These are phyloP conservation scores for Barnettozyma vustinii DNA, from an alignment of 805 yeast genomes.

Conservation along the genomic window DNA sequence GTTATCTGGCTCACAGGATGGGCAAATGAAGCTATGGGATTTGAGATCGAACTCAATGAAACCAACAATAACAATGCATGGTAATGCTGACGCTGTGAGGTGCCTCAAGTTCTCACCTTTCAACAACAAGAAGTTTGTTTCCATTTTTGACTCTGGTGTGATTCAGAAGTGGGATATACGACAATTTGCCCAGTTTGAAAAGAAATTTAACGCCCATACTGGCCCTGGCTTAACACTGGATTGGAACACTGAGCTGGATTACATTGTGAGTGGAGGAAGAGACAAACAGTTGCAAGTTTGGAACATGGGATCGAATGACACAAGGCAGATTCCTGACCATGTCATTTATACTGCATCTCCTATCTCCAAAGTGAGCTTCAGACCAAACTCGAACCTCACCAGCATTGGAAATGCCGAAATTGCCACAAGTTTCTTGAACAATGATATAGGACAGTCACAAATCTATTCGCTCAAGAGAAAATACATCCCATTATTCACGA, in stretches of 20 bases:
- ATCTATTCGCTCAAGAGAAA: constrained; percentile 68
- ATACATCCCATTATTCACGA: constrained; percentile 57
- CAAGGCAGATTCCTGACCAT: constrained; percentile 53
- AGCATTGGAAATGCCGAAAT: constrained; percentile 53
- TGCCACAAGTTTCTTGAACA: constrained; percentile 69
- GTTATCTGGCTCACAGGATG: constrained; percentile 74
- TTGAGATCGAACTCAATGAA: constrained; percentile 41
- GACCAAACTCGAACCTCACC: constrained; percentile 32
- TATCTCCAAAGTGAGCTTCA: constrained; percentile 72
- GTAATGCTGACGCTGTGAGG: constrained; percentile 68
- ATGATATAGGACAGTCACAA: constrained; percentile 53
- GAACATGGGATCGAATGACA: constrained; percentile 44
- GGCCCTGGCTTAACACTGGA: constrained; percentile 87
- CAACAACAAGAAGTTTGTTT: constrained; percentile 55
- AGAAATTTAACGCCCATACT: constrained; percentile 79
- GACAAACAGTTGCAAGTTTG: constrained; percentile 79
- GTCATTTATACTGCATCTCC: constrained; percentile 73
- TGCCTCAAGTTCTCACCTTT: constrained; percentile 50
- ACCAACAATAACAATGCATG: constrained; percentile 46
- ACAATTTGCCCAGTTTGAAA: constrained; percentile 54
- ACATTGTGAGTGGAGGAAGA: constrained; percentile 86
- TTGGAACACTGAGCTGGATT: constrained; percentile 82
- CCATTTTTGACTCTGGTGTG: constrained; percentile 86
- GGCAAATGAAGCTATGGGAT: constrained; percentile 74
- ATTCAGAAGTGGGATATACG: constrained; percentile 87